These are phyloP conservation scores for Coelastrella sp. DNA, from an alignment of 139 green algal genomes.

Conservation along the genomic window DNA sequence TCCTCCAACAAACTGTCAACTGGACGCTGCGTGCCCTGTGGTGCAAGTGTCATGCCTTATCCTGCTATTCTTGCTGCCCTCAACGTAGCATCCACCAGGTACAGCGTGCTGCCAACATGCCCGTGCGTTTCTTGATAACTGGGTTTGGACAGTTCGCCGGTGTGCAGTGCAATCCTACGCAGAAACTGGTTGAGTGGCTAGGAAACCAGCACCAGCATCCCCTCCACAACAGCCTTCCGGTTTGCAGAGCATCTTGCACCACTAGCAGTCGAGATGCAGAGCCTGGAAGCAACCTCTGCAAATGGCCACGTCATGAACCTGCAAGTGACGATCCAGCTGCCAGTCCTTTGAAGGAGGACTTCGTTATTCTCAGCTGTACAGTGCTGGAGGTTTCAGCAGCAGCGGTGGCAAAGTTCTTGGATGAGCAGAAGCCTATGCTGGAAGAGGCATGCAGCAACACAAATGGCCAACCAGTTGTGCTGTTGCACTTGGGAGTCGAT, in stretches of 20 bases:
- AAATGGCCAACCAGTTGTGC: slow-evolving; percentile 7
- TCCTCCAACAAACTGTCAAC: too few species aligned
- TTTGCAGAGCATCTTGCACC: too few species aligned
- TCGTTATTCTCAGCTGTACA: neutral
- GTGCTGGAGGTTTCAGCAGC: slow-evolving; percentile 21
- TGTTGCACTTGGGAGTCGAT: slow-evolving; percentile 35
- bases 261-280: too few species aligned
- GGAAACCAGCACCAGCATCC: neutral
- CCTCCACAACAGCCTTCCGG: neutral
- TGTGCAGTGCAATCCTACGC: slow-evolving; percentile 35
- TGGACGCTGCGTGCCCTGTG: too few species aligned
- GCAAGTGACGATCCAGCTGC: neutral
- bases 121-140: slow-evolving; percentile 45
- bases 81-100: neutral
- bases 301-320: too few species aligned
- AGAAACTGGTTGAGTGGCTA: neutral
- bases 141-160: slow-evolving; percentile 54
- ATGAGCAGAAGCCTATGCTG: neutral
- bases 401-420: neutral
- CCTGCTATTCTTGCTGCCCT: too few species aligned
- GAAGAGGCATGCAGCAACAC: neutral
- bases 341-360: neutral
- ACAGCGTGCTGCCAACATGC: neutral
- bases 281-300: neutral
- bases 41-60: too few species aligned